phyloP scores from a whole-genome alignment of 768 basidiomycete genomes.

The Pulveroboletus sp. region DNA sequence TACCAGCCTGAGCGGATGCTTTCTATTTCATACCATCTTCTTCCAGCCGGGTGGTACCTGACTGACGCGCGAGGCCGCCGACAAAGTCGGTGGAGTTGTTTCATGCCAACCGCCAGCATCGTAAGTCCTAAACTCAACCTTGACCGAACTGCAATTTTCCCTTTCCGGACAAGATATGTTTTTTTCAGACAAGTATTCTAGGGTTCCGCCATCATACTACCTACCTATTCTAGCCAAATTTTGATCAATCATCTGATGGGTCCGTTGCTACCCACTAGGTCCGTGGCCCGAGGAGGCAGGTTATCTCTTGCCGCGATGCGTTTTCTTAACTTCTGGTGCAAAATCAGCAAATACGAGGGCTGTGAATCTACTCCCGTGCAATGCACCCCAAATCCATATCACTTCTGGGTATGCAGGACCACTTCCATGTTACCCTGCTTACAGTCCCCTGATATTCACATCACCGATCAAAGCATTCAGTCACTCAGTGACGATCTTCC shows the following conservation, averaged over 20 bases:
- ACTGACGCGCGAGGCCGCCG: conserved; percentile 1
- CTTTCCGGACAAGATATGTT: background rate
- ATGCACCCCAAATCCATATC: background rate
- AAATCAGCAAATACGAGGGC: background rate
- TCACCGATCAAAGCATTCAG: background rate
- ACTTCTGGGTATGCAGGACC: background rate
- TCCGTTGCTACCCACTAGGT: background rate
- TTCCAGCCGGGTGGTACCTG: background rate
- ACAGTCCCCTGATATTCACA: background rate
- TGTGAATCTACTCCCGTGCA: background rate
- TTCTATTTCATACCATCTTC: background rate
- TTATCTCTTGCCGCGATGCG: background rate
- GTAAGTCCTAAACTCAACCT: background rate
- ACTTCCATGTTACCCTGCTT: background rate
- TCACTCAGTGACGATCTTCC: background rate
- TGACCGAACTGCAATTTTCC: background rate
- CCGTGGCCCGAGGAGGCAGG: background rate
- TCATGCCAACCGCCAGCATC: conserved; percentile 3
- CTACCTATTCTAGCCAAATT: background rate
- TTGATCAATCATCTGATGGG: background rate
- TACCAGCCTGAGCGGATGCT: background rate
- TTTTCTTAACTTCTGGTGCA: background rate
- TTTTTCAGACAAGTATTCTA: background rate
- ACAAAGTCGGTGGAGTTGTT: conserved; percentile 1
- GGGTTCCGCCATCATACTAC: background rate